Evolutionary conservation across 106 monocot species (phyloP), one percentile per base, ranked within the genome.

Genomic region (Platanthera zijinensis): DNA sequence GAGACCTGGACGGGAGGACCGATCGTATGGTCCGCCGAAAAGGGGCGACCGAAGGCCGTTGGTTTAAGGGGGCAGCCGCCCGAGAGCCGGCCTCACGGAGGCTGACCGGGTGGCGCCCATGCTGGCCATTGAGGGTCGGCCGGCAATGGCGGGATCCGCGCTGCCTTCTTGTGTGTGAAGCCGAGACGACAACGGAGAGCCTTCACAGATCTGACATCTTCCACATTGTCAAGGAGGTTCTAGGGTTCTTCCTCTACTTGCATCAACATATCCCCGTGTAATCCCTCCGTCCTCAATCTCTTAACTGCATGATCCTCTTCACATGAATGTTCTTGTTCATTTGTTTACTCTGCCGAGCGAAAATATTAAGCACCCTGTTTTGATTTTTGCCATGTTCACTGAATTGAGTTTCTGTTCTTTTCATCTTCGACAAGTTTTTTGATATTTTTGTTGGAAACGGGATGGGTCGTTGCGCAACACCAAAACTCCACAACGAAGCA

Each of bases 191-290:
- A 14, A 74, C 78, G 54, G 87, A 83, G 66, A 74, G 53, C 46
- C 76, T 96, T 73, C 45, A 59, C 10, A 71, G 77, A 21, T 84
- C 78, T 19, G 96, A 93, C 57, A 76, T 91, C 15, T 89, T 84
- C 82, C 86, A 93, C 76, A 75, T 96, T 48, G 85, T 96, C 47
- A 96, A 96, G 87, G 96, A 93, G 87, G 69, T 96, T 69, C 77
- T 96, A 71, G 96, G 93, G 30, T 93, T 91, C 89, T 82, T 91
- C 77, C 96, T 96, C 83, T 93, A 86, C 87, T 87, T 89, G 87
- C 92, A 96, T 80, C 80, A 86, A 25, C 96, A 96, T 84, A 96
- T 93, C 80, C 96, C 96, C 11, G 45, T 84, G 96, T 96, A 86
- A 72, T 18, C 28, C 57, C 17, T 57, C n/a, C 17, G 18, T 57